These are phyloP conservation scores for Cardamine resedifolia DNA, from an alignment of 345 rosid genomes.

Conservation along the genomic window DNA sequence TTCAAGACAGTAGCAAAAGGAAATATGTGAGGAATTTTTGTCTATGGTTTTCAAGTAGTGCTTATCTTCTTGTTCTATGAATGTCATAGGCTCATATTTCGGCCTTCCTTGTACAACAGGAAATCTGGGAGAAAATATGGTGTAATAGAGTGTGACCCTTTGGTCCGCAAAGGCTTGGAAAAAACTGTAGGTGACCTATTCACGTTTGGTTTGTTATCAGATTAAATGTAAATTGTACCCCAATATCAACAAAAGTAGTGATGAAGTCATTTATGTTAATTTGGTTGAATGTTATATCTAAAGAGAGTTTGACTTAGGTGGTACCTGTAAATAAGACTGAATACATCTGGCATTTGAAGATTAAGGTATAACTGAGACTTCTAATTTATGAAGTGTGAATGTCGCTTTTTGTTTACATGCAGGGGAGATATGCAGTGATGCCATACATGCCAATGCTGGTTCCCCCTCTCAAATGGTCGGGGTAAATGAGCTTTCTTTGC, in stretches of 20 bases:
- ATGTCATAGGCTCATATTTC: slow-evolving; percentile 22
- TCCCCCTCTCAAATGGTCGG: slow-evolving; percentile 91
- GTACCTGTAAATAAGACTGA: not conserved
- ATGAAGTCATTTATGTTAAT: slow-evolving; percentile 5
- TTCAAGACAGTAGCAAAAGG: slow-evolving; percentile 50
- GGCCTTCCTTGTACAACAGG: slow-evolving; percentile 47
- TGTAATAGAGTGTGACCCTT: slow-evolving; percentile 75
- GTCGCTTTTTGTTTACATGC: slow-evolving; percentile 31
- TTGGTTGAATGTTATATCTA: slow-evolving; percentile 17
- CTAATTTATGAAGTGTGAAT: slow-evolving; percentile 22
- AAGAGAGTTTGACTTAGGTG: slow-evolving; percentile 12
- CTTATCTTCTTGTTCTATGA: slow-evolving; percentile 6
- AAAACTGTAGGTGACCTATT: slow-evolving; percentile 63
- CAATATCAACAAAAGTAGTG: not conserved
- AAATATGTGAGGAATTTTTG: slow-evolving; percentile 49
- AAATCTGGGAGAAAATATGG: slow-evolving; percentile 68
- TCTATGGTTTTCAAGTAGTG: slow-evolving; percentile 21
- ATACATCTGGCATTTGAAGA: slow-evolving; percentile 5
- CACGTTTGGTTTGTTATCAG: slow-evolving; percentile 21
- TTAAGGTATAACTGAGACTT: slow-evolving; percentile 3
- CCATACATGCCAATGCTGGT: slow-evolving; percentile 99
- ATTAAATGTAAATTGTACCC: not conserved
- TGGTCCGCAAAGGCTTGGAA: slow-evolving; percentile 85
- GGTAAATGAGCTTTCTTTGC: slow-evolving; percentile 52
- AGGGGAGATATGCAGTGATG: slow-evolving; percentile 96